A percentile compares a stretch with the other conserved stretches of the same genome.
Evolutionary conservation across 371 early-diverging fungal species (phyloP).

Genomic region (Mucor circinelloides): DNA sequence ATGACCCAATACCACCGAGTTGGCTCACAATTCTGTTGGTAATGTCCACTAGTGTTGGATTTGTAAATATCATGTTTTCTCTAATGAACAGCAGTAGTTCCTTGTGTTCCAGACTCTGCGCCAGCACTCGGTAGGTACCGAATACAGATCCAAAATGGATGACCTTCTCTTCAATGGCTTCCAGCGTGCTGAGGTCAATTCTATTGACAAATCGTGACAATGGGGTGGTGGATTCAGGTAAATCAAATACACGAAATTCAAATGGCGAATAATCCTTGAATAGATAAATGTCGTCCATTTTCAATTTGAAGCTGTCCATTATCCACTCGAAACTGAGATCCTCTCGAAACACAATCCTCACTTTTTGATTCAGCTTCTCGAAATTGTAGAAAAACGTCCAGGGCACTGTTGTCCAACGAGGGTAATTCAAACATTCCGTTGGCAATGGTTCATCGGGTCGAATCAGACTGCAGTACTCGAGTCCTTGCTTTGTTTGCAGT

Average conservation of each 20-base stretch:
- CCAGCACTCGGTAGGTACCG: slow-evolving; percentile 56
- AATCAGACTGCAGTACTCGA: slow-evolving; percentile 53
- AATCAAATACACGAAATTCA: slow-evolving; percentile 55
- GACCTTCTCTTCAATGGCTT: slow-evolving; percentile 39
- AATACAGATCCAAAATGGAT: slow-evolving; percentile 64
- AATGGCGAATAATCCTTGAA: slow-evolving; percentile 56
- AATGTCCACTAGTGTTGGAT: slow-evolving; percentile 49
- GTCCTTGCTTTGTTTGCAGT: slow-evolving; percentile 59
- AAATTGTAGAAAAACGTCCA: slow-evolving; percentile 65
- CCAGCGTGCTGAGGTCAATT: slow-evolving; percentile 44
- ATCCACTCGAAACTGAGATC: slow-evolving; percentile 51
- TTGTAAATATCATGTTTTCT: slow-evolving; percentile 50
- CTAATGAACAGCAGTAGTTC: slow-evolving; percentile 42
- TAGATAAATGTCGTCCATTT: slow-evolving; percentile 41
- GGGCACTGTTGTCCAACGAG: slow-evolving; percentile 57
- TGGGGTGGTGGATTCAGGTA: slow-evolving; percentile 46
- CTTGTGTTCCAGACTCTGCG: slow-evolving; percentile 41
- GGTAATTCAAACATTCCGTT: slow-evolving; percentile 60
- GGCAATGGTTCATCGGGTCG: slow-evolving; percentile 46
- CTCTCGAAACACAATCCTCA: slow-evolving; percentile 38
- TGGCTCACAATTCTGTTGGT: slow-evolving; percentile 40
- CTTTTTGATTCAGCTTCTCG: slow-evolving; percentile 27
- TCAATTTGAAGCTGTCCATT: slow-evolving; percentile 11
- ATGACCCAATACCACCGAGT: slow-evolving; percentile 45
- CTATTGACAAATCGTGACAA: slow-evolving; percentile 47